Evolutionary conservation across 1,139 yeast species (phyloP), one percentile per base, ranked within the genome.

Genomic region (Hyphopichia fennica): DNA sequence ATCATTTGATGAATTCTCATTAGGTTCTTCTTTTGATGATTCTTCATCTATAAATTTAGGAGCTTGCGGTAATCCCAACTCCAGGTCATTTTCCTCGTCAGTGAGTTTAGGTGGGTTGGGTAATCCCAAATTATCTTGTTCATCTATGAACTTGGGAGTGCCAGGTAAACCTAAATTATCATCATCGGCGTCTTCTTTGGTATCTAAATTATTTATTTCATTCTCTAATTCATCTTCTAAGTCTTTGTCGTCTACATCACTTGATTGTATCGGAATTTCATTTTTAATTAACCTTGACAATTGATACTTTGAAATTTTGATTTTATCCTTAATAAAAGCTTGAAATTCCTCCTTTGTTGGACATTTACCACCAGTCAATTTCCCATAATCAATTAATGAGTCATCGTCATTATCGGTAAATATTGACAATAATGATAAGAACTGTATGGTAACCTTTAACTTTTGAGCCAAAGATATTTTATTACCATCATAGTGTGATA

Each of bases 271-370:
- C 3, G 60, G 61, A 3, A 70, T 52, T 42, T 72, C 70, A 39
- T 67, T 71, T 50, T 71, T 71, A n/a, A 72, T 48, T 40, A 73
- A 53, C 45, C 62, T 54, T 14, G 76, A 61, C 50, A 73, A 63
- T 39, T 72, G 73, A 44, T 53, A 69, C 58, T 73, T 73, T 49
- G 71, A 54, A 9, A 63, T 42, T 54, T 72, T 72, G 42, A 59
- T 56, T 47, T 72, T 69, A 6, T 65, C 69, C 43, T 60, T 65
- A 50, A 63, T 63, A 34, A 58, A 53, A 18, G 49, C 48, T 27
- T 51, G 58, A 45, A 71, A 71, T 34, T 57, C 64, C 2, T 51
- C 55, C 34, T 53, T 60, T 37, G 46, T 48, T 3, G 42, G 35
- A 15, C 66, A 63, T 43, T 65, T 67, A 13, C 69, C 69, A 16